A percentile compares a stretch with the other conserved stretches of the same genome.
Conservation (phyloP, 306 rosid species). For the Erythrophleum fordii region DNA sequence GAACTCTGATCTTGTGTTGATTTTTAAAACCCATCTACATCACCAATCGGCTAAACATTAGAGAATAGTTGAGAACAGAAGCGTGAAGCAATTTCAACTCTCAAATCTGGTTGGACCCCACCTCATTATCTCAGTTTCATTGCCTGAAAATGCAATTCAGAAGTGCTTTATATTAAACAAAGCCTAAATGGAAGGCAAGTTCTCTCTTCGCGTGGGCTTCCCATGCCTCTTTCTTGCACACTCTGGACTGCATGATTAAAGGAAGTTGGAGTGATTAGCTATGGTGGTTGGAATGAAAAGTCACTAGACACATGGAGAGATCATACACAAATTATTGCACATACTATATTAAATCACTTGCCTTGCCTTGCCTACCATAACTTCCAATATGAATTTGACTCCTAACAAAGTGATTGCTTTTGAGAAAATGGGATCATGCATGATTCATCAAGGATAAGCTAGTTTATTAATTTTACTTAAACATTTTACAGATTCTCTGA, state of each 20-base stretch:
- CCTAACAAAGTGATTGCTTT: slow-evolving; percentile 39
- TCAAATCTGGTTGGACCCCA: slow-evolving; percentile 36
- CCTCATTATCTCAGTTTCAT: slow-evolving; percentile 28
- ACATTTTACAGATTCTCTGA: background rate
- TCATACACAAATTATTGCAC: slow-evolving; percentile 34
- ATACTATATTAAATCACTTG: slow-evolving; percentile 29
- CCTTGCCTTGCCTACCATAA: slow-evolving; percentile 26
- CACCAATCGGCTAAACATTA: background rate
- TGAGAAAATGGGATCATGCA: slow-evolving; percentile 20
- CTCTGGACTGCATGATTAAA: slow-evolving; percentile 41
- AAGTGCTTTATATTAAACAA: slow-evolving; percentile 32
- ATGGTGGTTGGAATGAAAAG: slow-evolving; percentile 39
- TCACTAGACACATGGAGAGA: slow-evolving; percentile 39
- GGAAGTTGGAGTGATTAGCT: slow-evolving; percentile 50
- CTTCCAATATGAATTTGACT: slow-evolving; percentile 35
- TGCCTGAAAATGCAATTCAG: background rate
- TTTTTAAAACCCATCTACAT: background rate
- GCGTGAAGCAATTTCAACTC: slow-evolving; percentile 37
- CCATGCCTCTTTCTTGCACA: too few species aligned
- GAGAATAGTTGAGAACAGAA: slow-evolving; percentile 20
- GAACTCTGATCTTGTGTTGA: background rate
- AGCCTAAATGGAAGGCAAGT: slow-evolving; percentile 11
- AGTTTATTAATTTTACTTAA: background rate
- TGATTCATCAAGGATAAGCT: slow-evolving; percentile 2
- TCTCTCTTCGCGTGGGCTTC: background rate